Percentiles rank a stretch among this genome's conserved stretches.
phyloP scores from a whole-genome alignment of 345 rosid species.

The Rhodamnia rubescens region DNA sequence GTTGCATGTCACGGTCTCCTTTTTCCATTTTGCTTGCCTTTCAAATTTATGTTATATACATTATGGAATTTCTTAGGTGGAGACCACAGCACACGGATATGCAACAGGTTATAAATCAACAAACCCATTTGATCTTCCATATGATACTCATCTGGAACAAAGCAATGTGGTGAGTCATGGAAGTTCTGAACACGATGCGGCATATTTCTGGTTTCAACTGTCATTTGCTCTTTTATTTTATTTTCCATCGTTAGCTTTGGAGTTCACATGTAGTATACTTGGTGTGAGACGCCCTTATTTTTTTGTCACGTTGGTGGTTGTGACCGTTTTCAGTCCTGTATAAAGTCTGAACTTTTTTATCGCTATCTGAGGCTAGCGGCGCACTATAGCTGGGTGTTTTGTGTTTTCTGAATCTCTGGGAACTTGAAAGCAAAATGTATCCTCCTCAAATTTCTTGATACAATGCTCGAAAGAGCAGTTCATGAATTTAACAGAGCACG shows the following conservation, averaged over 20 bases:
- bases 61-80: conserved; percentile 29
- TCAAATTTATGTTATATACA: neutral
- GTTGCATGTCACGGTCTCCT: neutral
- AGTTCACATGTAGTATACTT: neutral
- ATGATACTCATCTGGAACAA: conserved; percentile 47
- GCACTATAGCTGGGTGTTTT: neutral
- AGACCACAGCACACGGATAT: conserved; percentile 18
- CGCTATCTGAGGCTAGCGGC: neutral
- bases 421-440: neutral
- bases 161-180: conserved; percentile 46
- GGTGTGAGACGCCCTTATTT: neutral
- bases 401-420: neutral
- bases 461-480: neutral
- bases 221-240: neutral
- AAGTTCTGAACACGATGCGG: neutral
- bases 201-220: neutral
- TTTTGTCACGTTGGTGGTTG: neutral
- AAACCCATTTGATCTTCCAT: conserved; percentile 93
- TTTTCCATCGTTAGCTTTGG: neutral
- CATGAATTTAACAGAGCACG: neutral
- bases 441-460: neutral
- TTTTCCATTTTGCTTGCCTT: neutral
- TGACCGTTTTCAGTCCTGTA: neutral
- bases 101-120: conserved; percentile 39
- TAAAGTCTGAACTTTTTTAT: neutral